Percentiles rank a stretch among this genome's conserved stretches.
These are phyloP conservation scores for Agastache rugosa DNA, from an alignment of 257 asterid species.

Conservation along the genomic window DNA sequence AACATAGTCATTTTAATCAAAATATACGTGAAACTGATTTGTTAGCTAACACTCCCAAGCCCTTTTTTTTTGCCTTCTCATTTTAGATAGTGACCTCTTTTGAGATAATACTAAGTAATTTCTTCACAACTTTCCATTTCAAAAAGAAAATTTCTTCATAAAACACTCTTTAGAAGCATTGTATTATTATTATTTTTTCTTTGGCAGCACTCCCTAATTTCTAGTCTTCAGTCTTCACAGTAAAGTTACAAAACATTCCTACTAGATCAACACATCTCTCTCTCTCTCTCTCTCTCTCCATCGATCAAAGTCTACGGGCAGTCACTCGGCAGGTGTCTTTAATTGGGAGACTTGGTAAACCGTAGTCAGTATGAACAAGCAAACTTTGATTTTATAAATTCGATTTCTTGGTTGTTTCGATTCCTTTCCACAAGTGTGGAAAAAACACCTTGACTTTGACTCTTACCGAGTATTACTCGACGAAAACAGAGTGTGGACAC, in stretches of 20 bases:
- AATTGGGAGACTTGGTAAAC: slow-evolving; percentile 48
- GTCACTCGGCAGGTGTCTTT: slow-evolving; percentile 33
- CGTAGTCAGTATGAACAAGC: slow-evolving; percentile 13
- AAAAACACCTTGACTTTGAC: slow-evolving; percentile 9
- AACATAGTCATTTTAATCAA: too few relatives aligned
- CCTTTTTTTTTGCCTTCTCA: too few relatives aligned
- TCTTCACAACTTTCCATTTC: not conserved
- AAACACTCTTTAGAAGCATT: not conserved
- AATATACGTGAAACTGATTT: too few relatives aligned
- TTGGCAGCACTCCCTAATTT: not conserved
- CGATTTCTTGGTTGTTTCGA: not conserved
- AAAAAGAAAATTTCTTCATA: too few relatives aligned
- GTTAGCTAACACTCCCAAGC: too few relatives aligned
- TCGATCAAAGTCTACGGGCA: slow-evolving; percentile 38
- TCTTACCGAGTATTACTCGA: not conserved
- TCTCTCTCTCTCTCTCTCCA: not conserved
- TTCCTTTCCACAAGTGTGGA: not conserved
- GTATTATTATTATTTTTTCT: too few relatives aligned
- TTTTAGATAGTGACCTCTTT: too few relatives aligned
- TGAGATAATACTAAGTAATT: too few relatives aligned
- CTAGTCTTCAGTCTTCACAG: too few relatives aligned
- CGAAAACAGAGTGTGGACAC: not conserved
- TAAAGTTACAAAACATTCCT: too few relatives aligned
- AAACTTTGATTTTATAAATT: not conserved
- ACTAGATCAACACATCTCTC: too few relatives aligned